These are phyloP conservation scores for Cladosporium sp. DNA, from an alignment of 2,329 filamentous ascomycete genomes.

Conservation along the genomic window DNA sequence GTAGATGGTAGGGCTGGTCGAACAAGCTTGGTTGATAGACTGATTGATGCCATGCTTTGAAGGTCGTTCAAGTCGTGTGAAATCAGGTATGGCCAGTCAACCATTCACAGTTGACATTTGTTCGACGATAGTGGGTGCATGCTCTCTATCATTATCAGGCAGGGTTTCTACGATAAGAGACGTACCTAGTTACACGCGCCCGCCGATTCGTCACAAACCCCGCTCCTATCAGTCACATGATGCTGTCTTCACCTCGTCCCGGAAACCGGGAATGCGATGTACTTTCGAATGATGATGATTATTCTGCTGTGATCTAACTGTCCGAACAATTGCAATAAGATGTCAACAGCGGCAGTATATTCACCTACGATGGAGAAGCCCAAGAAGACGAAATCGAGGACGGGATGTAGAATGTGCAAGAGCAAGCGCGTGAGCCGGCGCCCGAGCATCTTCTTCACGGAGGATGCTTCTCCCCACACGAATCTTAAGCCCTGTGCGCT, in stretches of 20 bases:
- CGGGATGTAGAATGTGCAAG: constrained; percentile 12
- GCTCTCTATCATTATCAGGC: no score
- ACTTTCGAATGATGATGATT: background rate
- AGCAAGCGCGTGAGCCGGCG: constrained; percentile 1
- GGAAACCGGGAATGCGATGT: background rate
- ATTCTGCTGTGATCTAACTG: background rate
- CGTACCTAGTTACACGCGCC: background rate
- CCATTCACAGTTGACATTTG: no score
- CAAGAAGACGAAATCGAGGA: constrained; percentile 11
- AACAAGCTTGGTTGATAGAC: no score
- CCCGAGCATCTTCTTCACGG: background rate
- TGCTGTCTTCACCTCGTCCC: background rate
- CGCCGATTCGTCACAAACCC: constrained; percentile 6
- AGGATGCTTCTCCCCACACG: background rate
- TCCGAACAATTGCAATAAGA: background rate
- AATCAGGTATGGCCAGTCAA: no score
- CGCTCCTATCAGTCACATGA: background rate
- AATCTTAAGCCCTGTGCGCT: background rate
- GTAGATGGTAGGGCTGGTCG: no score
- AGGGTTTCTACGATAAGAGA: no score
- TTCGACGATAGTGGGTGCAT: no score
- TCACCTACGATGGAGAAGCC: background rate
- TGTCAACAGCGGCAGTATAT: background rate
- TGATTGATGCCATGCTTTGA: no score
- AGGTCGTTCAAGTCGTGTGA: no score